Percentiles rank a stretch among this genome's conserved stretches.
Evolutionary conservation across 148 eudicot species (phyloP).

Genomic region (Euryodendron excelsum): DNA sequence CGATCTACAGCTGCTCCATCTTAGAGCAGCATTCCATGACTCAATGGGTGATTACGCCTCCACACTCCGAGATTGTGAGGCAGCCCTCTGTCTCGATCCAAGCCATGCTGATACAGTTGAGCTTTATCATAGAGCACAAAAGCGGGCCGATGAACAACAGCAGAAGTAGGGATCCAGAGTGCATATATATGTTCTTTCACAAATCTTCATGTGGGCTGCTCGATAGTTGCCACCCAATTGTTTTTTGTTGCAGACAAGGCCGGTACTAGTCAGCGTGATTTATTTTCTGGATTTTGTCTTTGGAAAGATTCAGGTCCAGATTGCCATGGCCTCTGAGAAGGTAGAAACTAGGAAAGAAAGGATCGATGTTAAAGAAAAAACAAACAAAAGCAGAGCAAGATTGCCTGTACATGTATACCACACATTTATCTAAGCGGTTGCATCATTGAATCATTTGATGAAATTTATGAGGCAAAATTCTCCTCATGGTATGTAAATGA

Average conservation of each 20-base stretch:
- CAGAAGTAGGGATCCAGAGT: conserved; percentile 13
- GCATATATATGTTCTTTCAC: conserved; percentile 7
- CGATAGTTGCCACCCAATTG: conserved; percentile 13
- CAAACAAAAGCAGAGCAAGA: not conserved
- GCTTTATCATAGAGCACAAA: conserved; percentile 44
- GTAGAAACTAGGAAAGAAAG: conserved; percentile 11
- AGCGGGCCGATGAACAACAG: conserved; percentile 31
- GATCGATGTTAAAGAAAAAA: not conserved
- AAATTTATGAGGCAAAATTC: not conserved
- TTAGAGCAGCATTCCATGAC: conserved; percentile 69
- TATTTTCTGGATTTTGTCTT: conserved; percentile 7
- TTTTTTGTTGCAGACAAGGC: conserved; percentile 4
- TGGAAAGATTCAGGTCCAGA: not conserved
- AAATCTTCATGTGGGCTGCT: conserved; percentile 7
- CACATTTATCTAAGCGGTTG: conserved; percentile 9
- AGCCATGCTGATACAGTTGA: conserved; percentile 54
- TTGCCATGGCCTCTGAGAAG: conserved; percentile 8
- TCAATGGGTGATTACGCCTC: conserved; percentile 49
- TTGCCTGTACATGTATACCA: conserved; percentile 12
- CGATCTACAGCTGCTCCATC: conserved; percentile 67
- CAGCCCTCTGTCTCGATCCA: conserved; percentile 66
- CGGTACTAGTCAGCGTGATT: conserved; percentile 6
- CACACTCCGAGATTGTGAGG: conserved; percentile 60
- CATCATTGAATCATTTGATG: conserved; percentile 2
- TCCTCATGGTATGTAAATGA: not conserved